A percentile compares a stretch with the other conserved stretches of the same genome.
Evolutionary conservation across 352 stramenopile species (phyloP).

Genomic region (Halophytophthora batemanensis): DNA sequence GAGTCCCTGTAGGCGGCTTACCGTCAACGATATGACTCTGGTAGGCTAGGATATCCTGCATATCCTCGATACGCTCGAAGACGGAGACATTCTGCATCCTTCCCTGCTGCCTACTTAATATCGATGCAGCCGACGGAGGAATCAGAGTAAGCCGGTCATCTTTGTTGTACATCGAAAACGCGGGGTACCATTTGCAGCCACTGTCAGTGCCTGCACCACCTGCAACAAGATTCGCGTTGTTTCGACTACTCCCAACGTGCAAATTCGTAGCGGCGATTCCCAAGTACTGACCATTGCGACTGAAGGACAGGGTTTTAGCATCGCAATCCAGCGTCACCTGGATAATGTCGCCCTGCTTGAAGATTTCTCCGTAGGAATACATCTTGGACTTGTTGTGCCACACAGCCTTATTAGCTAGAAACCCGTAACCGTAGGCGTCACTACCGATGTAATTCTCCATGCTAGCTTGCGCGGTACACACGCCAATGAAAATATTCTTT

Average conservation of each 20-base stretch:
- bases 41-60: conserved; percentile 30
- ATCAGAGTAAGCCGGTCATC: conserved; percentile 83
- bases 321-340: conserved; percentile 84
- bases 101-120: conserved; percentile 2
- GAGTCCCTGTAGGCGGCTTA: neutral
- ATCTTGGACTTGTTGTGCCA: conserved; percentile 92
- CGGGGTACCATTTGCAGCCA: conserved; percentile 75
- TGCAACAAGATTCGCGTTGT: neutral
- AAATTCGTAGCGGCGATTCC: conserved; percentile 81
- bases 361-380: conserved; percentile 88
- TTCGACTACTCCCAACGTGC: conserved; percentile 16
- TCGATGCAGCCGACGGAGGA: conserved; percentile 20
- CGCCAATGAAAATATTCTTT: conserved; percentile 92
- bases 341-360: conserved; percentile 87
- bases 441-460: conserved; percentile 91
- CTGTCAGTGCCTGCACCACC: neutral
- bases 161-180: conserved; percentile 92
- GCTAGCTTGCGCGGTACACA: conserved; percentile 61
- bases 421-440: conserved; percentile 86
- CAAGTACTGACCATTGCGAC: conserved; percentile 82
- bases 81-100: conserved; percentile 40
- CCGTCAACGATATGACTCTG: conserved; percentile 4
- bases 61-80: conserved; percentile 25
- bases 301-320: conserved; percentile 78
- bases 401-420: conserved; percentile 89